Conservation (phyloP, 2,329 filamentous ascomycete species). For the Aspergillus arachidicola region DNA sequence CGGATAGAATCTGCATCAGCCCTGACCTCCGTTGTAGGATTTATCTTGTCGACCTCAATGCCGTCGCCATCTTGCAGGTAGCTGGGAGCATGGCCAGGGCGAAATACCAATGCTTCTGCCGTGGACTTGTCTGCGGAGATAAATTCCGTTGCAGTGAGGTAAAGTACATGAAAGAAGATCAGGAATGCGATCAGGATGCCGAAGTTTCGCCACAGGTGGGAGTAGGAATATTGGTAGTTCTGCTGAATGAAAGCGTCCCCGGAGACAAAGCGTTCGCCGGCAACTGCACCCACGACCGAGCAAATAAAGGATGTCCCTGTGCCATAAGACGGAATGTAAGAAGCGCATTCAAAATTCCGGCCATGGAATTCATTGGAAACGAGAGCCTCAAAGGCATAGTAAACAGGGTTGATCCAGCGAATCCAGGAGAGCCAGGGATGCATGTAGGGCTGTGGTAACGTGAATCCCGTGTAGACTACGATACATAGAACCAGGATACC, state of each 20-base stretch:
- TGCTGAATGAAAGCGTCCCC: constrained; percentile 60
- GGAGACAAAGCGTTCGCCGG: constrained; percentile 57
- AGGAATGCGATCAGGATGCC: constrained; percentile 67
- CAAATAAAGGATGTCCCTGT: constrained; percentile 53
- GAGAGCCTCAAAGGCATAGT: constrained; percentile 75
- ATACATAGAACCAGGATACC: constrained; percentile 44
- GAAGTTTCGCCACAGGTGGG: constrained; percentile 67
- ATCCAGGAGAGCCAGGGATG: constrained; percentile 78
- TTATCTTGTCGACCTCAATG: neutral
- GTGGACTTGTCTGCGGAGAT: constrained; percentile 69
- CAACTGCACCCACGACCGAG: constrained; percentile 56
- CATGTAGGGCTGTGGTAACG: constrained; percentile 58
- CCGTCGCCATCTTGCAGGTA: neutral
- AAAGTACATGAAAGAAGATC: constrained; percentile 59
- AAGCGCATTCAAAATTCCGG: constrained; percentile 57
- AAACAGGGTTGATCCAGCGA: constrained; percentile 73
- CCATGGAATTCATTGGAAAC: constrained; percentile 78
- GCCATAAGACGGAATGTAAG: constrained; percentile 47
- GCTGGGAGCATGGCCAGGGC: constrained; percentile 50
- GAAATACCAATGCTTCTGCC: constrained; percentile 73
- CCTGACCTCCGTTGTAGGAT: constrained; percentile 35
- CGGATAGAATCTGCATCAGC: constrained; percentile 51
- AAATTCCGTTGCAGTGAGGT: constrained; percentile 49
- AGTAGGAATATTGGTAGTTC: constrained; percentile 58
- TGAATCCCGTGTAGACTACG: constrained; percentile 49